A percentile compares a stretch with the other conserved stretches of the same genome.
Conservation (phyloP, 1,284 basidiomycete species). For the Moniliella sp. region DNA sequence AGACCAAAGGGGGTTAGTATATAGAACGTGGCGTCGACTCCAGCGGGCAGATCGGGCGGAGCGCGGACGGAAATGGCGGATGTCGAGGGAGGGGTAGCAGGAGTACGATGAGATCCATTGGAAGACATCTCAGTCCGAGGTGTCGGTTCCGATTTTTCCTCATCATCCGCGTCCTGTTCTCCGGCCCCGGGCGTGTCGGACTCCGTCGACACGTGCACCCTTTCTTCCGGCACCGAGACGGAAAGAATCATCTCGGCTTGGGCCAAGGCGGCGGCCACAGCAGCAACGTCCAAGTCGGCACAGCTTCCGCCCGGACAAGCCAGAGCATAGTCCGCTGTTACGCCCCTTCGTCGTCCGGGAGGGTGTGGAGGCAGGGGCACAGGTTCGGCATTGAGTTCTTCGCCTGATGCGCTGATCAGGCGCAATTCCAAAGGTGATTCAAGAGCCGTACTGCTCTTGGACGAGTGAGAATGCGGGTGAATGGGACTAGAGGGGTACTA, state of each 20-base stretch:
- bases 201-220: too few relatives aligned
- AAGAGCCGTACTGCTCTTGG: slow-evolving; percentile 43
- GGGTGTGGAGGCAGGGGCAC: too few relatives aligned
- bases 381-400: slow-evolving; percentile 69
- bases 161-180: too few relatives aligned
- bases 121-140: slow-evolving; percentile 55
- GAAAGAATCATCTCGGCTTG: too few relatives aligned
- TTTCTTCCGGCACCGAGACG: too few relatives aligned
- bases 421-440: slow-evolving; percentile 63
- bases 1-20: slow-evolving; percentile 65
- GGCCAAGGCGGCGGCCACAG: too few relatives aligned
- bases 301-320: too few relatives aligned
- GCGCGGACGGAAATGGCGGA: slow-evolving; percentile 48
- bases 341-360: too few relatives aligned
- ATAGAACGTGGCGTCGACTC: slow-evolving; percentile 36
- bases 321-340: too few relatives aligned
- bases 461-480: slow-evolving; percentile 1
- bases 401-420: slow-evolving; percentile 66
- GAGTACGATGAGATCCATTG: slow-evolving; percentile 67
- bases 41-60: slow-evolving; percentile 9
- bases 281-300: too few relatives aligned
- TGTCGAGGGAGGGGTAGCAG: slow-evolving; percentile 73
- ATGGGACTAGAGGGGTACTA: slow-evolving; percentile 2
- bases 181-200: too few relatives aligned
- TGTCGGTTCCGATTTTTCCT: too few relatives aligned